phyloP scores from a whole-genome alignment of 192 early-diverging fungal species.

The Lobosporangium transversale region DNA sequence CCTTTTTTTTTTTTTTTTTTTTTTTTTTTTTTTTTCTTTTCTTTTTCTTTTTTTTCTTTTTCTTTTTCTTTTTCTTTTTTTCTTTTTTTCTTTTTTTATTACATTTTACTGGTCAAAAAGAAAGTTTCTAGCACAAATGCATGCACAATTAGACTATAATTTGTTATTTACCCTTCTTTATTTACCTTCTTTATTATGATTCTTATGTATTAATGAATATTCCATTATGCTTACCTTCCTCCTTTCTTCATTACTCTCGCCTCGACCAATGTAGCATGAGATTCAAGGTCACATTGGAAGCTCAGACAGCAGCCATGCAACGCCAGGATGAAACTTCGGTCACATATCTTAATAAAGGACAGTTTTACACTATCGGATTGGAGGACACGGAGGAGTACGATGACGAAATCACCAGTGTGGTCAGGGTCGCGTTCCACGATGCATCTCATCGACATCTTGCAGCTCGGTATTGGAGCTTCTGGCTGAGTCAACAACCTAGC shows the following conservation, averaged over 20 bases:
- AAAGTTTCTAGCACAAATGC: too few species aligned
- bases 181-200: too few species aligned
- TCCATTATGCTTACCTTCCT: too few species aligned
- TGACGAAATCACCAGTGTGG: slow-evolving; percentile 63
- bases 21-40: neutral
- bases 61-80: neutral
- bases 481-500: slow-evolving; percentile 75
- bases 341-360: slow-evolving; percentile 79
- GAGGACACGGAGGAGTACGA: slow-evolving; percentile 62
- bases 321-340: slow-evolving; percentile 68
- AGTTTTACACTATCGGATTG: slow-evolving; percentile 68
- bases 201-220: too few species aligned
- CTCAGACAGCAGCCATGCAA: slow-evolving; percentile 66
- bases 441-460: slow-evolving; percentile 74
- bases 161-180: too few species aligned
- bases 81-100: too few species aligned
- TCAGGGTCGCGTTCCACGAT: slow-evolving; percentile 79
- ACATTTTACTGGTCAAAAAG: too few species aligned
- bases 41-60: neutral
- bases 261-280: slow-evolving; percentile 26
- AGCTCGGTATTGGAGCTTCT: slow-evolving; percentile 77
- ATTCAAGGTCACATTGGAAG: slow-evolving; percentile 54
- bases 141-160: too few species aligned
- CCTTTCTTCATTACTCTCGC: neutral
- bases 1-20: too few species aligned